Evolutionary conservation across 208 protist species (phyloP), one percentile per base, ranked within the genome.

Genomic region (Trypanosoma lewisi): DNA sequence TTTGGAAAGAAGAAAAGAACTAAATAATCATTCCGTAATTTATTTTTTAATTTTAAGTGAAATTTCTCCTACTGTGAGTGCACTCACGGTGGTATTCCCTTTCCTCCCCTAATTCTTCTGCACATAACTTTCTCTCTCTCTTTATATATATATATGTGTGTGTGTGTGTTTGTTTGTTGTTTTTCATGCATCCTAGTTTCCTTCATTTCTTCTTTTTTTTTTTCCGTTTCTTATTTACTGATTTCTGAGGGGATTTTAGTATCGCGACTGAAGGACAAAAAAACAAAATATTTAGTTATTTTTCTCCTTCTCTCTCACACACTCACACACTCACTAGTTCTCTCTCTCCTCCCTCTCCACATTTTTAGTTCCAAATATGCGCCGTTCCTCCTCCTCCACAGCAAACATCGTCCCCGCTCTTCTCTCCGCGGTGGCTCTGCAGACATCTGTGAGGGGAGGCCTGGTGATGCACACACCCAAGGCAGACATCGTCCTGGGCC

Each of bases 381-480:
- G 55, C 21, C 60, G 69, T 23, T 47, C 52, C 16, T 17, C 47
- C 23, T 67, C 56, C 21, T 75, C 57, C 12, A 51, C 56, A 49
- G 49, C 56, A 49, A 45, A 31, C 16, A n/a, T 50, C 30, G 2
- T 69, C 53, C 61, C 63, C 30, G 42, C 39, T 6, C 14, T 41
- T 14, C 25, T 27, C 2, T 12, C 59, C 6, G 5, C 33, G 16
- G 50, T 33, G 17, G 67, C 77, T 6, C 53, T 83, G 21, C 44
- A 71, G 4, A 59, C 70, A 12, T 53, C 67, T 16, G 47, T 67
- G 4, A 66, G 81, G 25, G 63, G 73, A 16, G 67, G 78, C 37
- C 52, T 88, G 14, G 66, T 70, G 17, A 82, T 93, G 83, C 83
- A 92, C 79, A 90, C 82, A 3, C 87, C 85, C 8, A 95, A 95